These are phyloP conservation scores for Cordyceps javanica DNA, from an alignment of 2,329 filamentous ascomycete species.

Conservation along the genomic window DNA sequence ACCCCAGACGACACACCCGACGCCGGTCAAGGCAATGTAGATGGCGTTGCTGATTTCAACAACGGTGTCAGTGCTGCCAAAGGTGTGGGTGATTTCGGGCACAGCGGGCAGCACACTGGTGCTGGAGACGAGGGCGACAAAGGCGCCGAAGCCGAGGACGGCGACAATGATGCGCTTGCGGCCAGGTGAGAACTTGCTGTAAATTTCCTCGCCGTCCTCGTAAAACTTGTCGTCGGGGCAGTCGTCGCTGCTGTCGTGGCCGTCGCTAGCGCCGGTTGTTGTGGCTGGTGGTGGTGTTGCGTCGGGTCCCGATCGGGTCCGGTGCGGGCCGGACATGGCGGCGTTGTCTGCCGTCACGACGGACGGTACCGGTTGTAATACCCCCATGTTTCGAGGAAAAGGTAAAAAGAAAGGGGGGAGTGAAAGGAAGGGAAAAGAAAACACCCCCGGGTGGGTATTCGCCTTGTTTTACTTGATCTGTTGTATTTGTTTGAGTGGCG, in stretches of 20 bases:
- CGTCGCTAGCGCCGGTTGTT: neutral
- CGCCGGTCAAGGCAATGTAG: constrained; percentile 69
- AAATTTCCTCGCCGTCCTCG: constrained; percentile 45
- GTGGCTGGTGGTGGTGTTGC: neutral
- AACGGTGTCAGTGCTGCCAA: constrained; percentile 58
- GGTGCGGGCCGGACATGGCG: constrained; percentile 7
- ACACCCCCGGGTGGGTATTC: too few relatives aligned
- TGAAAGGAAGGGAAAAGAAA: too few relatives aligned
- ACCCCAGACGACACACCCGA: constrained; percentile 65
- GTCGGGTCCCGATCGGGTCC: neutral
- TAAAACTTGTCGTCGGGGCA: constrained; percentile 17
- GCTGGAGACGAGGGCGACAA: constrained; percentile 68
- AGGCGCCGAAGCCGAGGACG: constrained; percentile 67
- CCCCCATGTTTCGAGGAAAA: neutral
- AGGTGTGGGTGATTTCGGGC: constrained; percentile 64
- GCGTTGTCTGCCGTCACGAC: constrained; percentile 2
- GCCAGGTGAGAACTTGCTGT: constrained; percentile 54
- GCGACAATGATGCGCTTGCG: constrained; percentile 63
- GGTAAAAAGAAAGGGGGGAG: too few relatives aligned
- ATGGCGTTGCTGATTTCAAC: constrained; percentile 70
- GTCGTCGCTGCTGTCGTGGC: constrained; percentile 9
- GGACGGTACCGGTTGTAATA: constrained; percentile 3
- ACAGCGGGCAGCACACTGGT: constrained; percentile 68
- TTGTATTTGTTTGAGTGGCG: neutral
- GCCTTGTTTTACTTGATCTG: too few relatives aligned